Evolutionary conservation across 106 monocot genomes (phyloP).

Genomic region (Iris macrosiphon): DNA sequence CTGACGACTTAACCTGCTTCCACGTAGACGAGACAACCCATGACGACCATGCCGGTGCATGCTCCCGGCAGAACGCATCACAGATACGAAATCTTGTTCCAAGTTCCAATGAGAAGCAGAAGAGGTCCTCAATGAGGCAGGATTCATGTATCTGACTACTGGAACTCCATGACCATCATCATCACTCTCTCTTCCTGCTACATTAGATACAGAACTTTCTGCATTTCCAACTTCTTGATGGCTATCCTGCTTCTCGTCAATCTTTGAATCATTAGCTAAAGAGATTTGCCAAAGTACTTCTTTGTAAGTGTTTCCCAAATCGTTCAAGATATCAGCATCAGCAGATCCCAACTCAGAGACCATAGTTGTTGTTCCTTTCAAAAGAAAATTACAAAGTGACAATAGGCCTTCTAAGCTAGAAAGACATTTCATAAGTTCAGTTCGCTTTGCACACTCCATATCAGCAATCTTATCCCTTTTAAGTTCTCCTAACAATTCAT

Average conservation of each 20-base stretch:
- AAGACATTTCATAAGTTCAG: conserved; percentile 36
- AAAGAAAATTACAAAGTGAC: conserved; percentile 51
- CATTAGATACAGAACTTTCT: conserved; percentile 20
- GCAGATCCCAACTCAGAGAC: conserved; percentile 57
- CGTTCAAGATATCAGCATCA: conserved; percentile 58
- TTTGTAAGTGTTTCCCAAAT: conserved; percentile 53
- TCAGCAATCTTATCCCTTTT: conserved; percentile 32
- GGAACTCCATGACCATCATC: conserved; percentile 37
- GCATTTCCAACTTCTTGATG: conserved; percentile 24
- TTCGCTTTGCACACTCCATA: conserved; percentile 31
- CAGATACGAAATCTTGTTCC: conserved; percentile 48
- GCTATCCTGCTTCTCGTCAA: conserved; percentile 27
- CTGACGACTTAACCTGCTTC: conserved; percentile 41
- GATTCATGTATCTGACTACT: conserved; percentile 26
- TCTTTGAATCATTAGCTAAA: conserved; percentile 38
- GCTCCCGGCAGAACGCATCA: conserved; percentile 36
- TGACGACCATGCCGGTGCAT: conserved; percentile 50
- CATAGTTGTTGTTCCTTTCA: conserved; percentile 50
- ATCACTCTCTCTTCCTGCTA: conserved; percentile 51
- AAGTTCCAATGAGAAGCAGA: conserved; percentile 32
- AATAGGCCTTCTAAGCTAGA: conserved; percentile 49
- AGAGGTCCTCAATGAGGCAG: conserved; percentile 26
- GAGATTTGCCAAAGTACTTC: conserved; percentile 70
- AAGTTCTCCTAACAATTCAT: conserved; percentile 37
- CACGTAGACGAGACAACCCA: conserved; percentile 47